A percentile compares a stretch with the other conserved stretches of the same genome.
phyloP scores from a whole-genome alignment of 257 asterid species.

The Solanum sitiens region DNA sequence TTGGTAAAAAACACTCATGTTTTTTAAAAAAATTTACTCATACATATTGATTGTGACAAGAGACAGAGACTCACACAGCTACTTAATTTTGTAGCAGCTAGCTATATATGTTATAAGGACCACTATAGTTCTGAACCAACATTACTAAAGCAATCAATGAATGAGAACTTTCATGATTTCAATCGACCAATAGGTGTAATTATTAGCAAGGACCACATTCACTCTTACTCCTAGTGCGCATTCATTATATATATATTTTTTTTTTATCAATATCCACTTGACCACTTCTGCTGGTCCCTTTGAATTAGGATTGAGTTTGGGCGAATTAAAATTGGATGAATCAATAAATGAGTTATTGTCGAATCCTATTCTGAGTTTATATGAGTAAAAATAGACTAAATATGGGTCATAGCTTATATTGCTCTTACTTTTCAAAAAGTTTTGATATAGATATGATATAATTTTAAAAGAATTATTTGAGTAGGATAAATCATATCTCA shows the following conservation, averaged over 20 bases:
- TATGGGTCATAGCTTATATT: neutral
- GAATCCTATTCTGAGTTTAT: neutral
- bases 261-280: neutral
- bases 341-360: neutral
- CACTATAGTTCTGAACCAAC: neutral
- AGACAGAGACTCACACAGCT: neutral
- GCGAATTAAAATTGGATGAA: neutral
- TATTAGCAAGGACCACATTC: neutral
- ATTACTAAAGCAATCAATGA: neutral
- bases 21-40: neutral
- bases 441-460: too few species aligned
- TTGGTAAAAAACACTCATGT: neutral
- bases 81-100: neutral
- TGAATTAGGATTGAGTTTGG: neutral
- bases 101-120: neutral
- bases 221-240: neutral
- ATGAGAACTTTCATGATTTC: conserved; percentile 1
- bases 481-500: too few species aligned
- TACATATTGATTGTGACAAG: neutral
- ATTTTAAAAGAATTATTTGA: too few species aligned
- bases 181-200: neutral
- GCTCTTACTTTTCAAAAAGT: too few species aligned
- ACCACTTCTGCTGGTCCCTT: neutral
- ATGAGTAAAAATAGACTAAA: neutral
- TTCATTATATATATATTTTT: neutral